Base-by-base conservation (phyloP, 78 protist species). In the Creolimax fragrantissima region DNA sequence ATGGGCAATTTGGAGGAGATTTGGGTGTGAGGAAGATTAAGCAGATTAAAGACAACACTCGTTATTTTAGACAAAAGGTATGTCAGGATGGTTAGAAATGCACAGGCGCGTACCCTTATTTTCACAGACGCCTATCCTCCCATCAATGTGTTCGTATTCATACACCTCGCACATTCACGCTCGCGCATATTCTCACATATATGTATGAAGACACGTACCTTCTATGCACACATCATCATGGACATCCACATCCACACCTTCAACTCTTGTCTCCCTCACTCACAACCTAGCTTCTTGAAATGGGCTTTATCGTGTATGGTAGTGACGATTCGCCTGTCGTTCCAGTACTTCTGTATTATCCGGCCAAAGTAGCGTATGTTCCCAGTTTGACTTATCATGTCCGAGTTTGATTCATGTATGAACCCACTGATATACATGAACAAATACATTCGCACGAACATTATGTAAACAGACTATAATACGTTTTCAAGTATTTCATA, bases 281-380 rank as follows among this genome's bases (percentile, higher is more conserved):
- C 86, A 4, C 35, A 36, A 44, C 41, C 36, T 7, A 81, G 17
- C 88, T 92, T 42, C 11, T 45, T 81, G 93, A 95, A 81, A 81
- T 94, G 94, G 98, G 97, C 11, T 96, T 96, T 67, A 91, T 91
- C 5, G 91, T 95, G 44, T 83, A 95, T 44, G 98, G 99, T 86
- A 94, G 90, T 67, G 89, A 91, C 67, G 99, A 95, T 89, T 92
- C 97, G 36, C 99, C 99, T 3, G 97, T 99, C 88, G 93, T 98
- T 2, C 99, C 99, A 2, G 37, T 98, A n/a, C 89, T 98, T 96
- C 90, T 98, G 42, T 97, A 92, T 93, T 89, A 97, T 83, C 99
- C 99, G 6, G 92, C 96, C 4, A 98, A 96, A 93, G 92, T 98
- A 4, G 90, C 95, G 92, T 85, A 37, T 32, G 90, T n/a, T 3